Evolutionary conservation across 257 asterid genomes (phyloP).

Genomic region (Rubia yunnanensis): DNA sequence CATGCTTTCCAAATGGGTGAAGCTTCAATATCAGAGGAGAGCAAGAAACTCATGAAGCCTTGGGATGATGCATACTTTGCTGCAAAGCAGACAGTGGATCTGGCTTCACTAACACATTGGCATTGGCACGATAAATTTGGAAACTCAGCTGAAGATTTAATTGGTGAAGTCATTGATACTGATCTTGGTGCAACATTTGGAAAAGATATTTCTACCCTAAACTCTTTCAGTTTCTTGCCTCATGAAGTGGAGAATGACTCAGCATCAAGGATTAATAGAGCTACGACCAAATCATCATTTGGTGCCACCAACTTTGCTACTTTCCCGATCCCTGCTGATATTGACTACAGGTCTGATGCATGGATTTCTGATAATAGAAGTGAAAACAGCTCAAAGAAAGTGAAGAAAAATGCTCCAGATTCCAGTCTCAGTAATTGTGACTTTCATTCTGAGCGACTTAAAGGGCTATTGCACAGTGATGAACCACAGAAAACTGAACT

Average conservation of each 20-base stretch:
- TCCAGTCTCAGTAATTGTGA: conserved; percentile 20
- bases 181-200: conserved; percentile 33
- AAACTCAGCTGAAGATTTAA: conserved; percentile 29
- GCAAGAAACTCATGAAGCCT: conserved; percentile 26
- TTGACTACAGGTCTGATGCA: conserved; percentile 34
- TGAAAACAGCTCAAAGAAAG: conserved; percentile 29
- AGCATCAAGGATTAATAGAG: conserved; percentile 15
- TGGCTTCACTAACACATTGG: conserved; percentile 18
- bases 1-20: conserved; percentile 33
- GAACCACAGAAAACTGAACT: conserved; percentile 20
- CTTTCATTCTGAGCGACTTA: conserved; percentile 19
- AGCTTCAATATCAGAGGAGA: conserved; percentile 30
- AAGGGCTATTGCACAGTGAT: conserved; percentile 29
- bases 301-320: conserved; percentile 31
- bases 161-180: conserved; percentile 68
- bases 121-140: conserved; percentile 29
- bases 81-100: conserved; percentile 35
- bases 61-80: conserved; percentile 23
- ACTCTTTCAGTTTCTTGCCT: conserved; percentile 28
- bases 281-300: conserved; percentile 32
- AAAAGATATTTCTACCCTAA: conserved; percentile 26
- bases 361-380: conserved; percentile 30
- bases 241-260: conserved; percentile 36
- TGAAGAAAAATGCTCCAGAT: conserved; percentile 26
- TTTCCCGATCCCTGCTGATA: conserved; percentile 31